Conservation (phyloP, 108 stramenopile species). For the Parietichytrium sp. region DNA sequence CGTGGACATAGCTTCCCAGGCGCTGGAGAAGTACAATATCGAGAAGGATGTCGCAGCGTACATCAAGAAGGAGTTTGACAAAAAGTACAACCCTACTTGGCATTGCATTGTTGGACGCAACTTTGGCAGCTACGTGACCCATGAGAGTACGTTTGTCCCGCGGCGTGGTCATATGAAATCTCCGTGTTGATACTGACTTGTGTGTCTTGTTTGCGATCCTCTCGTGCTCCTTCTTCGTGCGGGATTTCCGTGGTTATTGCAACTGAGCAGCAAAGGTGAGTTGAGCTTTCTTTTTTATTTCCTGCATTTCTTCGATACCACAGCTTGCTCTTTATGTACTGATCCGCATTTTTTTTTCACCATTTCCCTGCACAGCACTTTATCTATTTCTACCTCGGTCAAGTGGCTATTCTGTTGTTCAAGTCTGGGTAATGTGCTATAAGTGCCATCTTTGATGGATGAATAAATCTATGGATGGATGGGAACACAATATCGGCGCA, state of each 20-base stretch:
- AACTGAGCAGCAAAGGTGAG: too few relatives aligned
- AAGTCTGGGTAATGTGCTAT: conserved; percentile 87
- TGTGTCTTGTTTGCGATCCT: too few relatives aligned
- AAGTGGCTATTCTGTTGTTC: conserved; percentile 96
- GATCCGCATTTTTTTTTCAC: too few relatives aligned
- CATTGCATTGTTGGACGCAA: conserved; percentile 84
- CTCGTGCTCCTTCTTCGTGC: too few relatives aligned
- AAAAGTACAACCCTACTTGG: conserved; percentile 98
- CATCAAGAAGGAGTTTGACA: conserved; percentile 99
- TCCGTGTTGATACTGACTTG: too few relatives aligned
- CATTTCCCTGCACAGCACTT: too few relatives aligned
- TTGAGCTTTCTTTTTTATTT: too few relatives aligned
- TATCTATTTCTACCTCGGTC: conserved; percentile 99
- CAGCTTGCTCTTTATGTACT: too few relatives aligned
- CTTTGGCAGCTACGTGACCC: conserved; percentile 88
- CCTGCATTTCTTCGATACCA: too few relatives aligned
- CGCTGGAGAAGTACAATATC: conserved; percentile 99
- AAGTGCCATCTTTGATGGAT: not conserved
- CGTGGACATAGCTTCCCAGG: conserved; percentile 96
- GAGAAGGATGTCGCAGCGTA: conserved; percentile 99
- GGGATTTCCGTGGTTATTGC: too few relatives aligned
- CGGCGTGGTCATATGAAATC: too few relatives aligned
- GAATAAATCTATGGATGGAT: not conserved
- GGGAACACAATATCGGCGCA: not conserved
- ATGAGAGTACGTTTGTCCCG: too few relatives aligned